A percentile compares a stretch with the other conserved stretches of the same genome.
Conservation (phyloP, 2,329 filamentous ascomycete genomes). For the Talaromyces sp. region DNA sequence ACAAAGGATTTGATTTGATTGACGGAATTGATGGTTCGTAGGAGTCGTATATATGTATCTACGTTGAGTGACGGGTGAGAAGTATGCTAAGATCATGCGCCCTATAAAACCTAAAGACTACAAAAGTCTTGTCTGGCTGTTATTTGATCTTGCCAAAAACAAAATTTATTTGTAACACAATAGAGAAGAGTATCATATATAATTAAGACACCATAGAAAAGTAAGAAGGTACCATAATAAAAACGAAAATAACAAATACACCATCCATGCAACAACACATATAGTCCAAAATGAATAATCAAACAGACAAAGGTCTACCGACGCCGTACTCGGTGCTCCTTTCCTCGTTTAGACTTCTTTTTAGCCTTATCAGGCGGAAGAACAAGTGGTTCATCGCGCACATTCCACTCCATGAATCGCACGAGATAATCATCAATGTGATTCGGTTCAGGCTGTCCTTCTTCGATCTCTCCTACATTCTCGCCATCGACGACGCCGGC, state of each 20-base stretch:
- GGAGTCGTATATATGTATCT: no score
- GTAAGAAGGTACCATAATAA: background rate
- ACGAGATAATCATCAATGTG: slow-evolving; percentile 76
- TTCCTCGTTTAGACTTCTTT: slow-evolving; percentile 48
- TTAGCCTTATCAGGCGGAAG: slow-evolving; percentile 48
- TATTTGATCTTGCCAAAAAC: background rate
- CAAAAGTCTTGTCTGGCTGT: background rate
- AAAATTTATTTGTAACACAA: slow-evolving; percentile 1
- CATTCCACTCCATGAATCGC: slow-evolving; percentile 60
- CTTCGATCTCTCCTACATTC: slow-evolving; percentile 32
- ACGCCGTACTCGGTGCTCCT: slow-evolving; percentile 45
- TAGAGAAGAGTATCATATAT: slow-evolving; percentile 12
- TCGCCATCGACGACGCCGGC: slow-evolving; percentile 29
- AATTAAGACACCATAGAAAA: slow-evolving; percentile 14
- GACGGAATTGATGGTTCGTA: background rate
- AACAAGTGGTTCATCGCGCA: slow-evolving; percentile 49
- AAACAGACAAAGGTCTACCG: slow-evolving; percentile 23
- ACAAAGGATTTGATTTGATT: background rate
- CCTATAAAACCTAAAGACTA: background rate
- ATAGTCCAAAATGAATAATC: background rate
- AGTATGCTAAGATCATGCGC: no score
- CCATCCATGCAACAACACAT: slow-evolving; percentile 14
- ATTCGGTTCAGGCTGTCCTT: slow-evolving; percentile 45
- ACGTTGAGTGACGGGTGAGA: no score
- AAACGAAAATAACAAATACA: slow-evolving; percentile 17